Base-by-base conservation (phyloP, 495 filamentous ascomycete genomes). In the Annulohypoxylon stygium region DNA sequence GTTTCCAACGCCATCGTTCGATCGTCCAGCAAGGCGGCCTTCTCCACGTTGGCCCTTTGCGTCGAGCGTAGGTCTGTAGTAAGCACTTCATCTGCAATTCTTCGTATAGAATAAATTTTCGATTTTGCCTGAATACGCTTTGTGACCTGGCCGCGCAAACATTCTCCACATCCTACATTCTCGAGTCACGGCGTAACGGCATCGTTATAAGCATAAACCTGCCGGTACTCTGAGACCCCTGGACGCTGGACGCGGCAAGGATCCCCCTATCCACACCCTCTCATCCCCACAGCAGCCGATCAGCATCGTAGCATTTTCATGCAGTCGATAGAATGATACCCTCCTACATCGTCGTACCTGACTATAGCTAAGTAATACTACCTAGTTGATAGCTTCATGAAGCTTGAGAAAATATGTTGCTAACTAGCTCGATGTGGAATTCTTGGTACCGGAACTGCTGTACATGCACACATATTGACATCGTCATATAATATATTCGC, bases 241-340 rank as follows among this genome's bases (percentile, higher is more conserved):
- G 30, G 30, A 30, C 20, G 20, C 39, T 43, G 39, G 63, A 67
- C 30, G 50, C 20, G 30, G 20, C 47, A 41, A 61, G 58, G 34
- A 60, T 65, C 23, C 16, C 53, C 16, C 1, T 30, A 33, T 43
- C 30, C 45, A 34, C 65, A 57, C 69, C 55, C 39, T 16, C 26
- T 48, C 26, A 61, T 65, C 59, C 36, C 50, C 58, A 67, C 58
- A 58, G 62, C 58, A 58, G 62, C 41, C 50, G 20, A 41, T 33
- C 26, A 23, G 18, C 33, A 62, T 20, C 12, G 67, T 70, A 43
- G 30, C 67, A 70, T 70, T 65, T 65, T 39, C 59, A 69, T 69
- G 25, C 48, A 43, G 26, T 30, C 12, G 26, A 16, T 26, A 36
- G 23, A 36, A 39, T 59, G 53, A 39, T 37, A 67, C 64, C 64